These are phyloP conservation scores for Tulasnella sp. DNA, from an alignment of 768 basidiomycete species.

Conservation along the genomic window DNA sequence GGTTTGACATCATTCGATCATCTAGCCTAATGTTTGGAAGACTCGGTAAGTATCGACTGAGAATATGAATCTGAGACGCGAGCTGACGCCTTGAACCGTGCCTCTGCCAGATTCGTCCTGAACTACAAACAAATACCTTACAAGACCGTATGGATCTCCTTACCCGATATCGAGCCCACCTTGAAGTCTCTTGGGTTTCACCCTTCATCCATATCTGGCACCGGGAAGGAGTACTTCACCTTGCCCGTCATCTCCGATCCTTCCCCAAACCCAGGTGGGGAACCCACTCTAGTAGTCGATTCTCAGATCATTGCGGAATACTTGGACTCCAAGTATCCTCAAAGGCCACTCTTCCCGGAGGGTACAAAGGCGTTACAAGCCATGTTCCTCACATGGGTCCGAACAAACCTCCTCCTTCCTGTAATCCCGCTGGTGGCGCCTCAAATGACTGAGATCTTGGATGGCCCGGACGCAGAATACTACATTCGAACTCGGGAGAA, in stretches of 20 bases:
- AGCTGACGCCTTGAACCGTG: not conserved
- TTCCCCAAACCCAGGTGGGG: not conserved
- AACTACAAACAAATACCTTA: constrained; percentile 34
- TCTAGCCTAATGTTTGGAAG: constrained; percentile 32
- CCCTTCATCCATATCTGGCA: not conserved
- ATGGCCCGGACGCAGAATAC: not conserved
- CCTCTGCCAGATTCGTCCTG: constrained; percentile 25
- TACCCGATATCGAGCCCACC: constrained; percentile 23
- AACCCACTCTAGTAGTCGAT: constrained; percentile 22
- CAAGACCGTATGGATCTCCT: constrained; percentile 29
- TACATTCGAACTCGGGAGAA: constrained; percentile 3
- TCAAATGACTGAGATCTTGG: not conserved
- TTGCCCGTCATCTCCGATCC: constrained; percentile 29
- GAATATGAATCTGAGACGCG: not conserved
- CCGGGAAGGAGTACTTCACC: constrained; percentile 21
- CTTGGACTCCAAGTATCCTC: constrained; percentile 29
- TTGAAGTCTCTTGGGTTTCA: constrained; percentile 23
- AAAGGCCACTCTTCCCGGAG: constrained; percentile 11
- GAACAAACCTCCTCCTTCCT: not conserved
- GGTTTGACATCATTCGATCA: not conserved
- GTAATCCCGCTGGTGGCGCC: constrained; percentile 10
- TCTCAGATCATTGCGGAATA: constrained; percentile 31
- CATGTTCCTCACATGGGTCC: constrained; percentile 17
- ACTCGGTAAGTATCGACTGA: constrained; percentile 10
- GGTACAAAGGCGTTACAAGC: constrained; percentile 27